Base-by-base conservation (phyloP, 2,329 filamentous ascomycete species). In the Monosporascus sp. region DNA sequence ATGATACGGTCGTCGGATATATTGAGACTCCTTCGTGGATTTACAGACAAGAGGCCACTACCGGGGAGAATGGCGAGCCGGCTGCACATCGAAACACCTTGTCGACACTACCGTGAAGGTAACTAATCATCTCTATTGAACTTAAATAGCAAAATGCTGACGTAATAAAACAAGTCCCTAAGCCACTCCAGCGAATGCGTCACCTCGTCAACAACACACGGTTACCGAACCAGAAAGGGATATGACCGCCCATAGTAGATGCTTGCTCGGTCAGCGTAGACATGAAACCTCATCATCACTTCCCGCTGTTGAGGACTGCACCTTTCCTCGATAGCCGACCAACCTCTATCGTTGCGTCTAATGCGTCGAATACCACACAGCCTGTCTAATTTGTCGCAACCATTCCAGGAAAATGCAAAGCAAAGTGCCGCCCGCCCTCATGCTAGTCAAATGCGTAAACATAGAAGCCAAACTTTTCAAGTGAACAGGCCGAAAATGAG, bases 391-490 rank as follows among this genome's bases (percentile, higher is more conserved):
- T 62, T 60, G 60, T 65, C 59, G 58, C 60, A 57, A 64, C 55
- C 63, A 62, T 62, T 63, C 61, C 66, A 63, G 58, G 64, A 64
- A 67, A 68, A 69, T 68, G 66, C 67, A 68, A 62, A 68, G 60
- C 55, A 62, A 65, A 65, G 60, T 62, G 62, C 64, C 65, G 61
- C 64, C 65, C 62, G 61, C 66, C 66, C 58, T 62, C 62, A 67
- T 65, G 62, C 65, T 60, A 56, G 57, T 65, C 59, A 61, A 55
- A 67, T 67, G 65, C 65, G 45, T 45, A 45, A 53, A 35, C 31
- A 51, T 58, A 60, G n/a, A 65, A 66, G 60, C 51, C 62, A 64
- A 63, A 66, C 65, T 62, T 63, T 62, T 66, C 61, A 50, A 54
- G 51, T 53, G 53, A 51, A 43, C 31, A 52, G 41, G 41, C 48